phyloP scores from a whole-genome alignment of 441 rosid genomes.

The Croton laevigatus region DNA sequence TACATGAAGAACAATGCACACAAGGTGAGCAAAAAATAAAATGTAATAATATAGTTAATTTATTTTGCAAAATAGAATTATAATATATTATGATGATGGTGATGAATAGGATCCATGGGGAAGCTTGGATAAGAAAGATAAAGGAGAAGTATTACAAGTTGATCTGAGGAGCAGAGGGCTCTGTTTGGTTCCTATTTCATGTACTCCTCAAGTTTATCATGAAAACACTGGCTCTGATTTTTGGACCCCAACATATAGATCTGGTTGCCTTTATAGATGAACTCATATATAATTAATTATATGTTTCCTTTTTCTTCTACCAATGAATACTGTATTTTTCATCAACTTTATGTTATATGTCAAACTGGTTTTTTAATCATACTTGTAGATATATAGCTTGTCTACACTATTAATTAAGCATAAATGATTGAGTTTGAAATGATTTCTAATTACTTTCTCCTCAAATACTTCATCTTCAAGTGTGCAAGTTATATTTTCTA shows the following conservation, averaged over 20 bases:
- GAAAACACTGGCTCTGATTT: constrained; percentile 70
- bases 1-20: constrained; percentile 60
- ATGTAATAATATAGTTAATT: too few relatives aligned
- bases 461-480: too few relatives aligned
- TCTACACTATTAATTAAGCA: too few relatives aligned
- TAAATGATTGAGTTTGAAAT: too few relatives aligned
- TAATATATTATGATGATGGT: too few relatives aligned
- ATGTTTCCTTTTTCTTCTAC: not conserved
- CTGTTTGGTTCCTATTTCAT: constrained; percentile 73
- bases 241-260: constrained; percentile 75
- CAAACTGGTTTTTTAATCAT: too few relatives aligned
- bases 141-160: constrained; percentile 37
- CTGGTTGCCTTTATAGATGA: constrained; percentile 61
- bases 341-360: too few relatives aligned
- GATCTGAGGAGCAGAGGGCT: constrained; percentile 77
- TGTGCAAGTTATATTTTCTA: too few relatives aligned
- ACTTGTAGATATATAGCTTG: too few relatives aligned
- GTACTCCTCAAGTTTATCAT: constrained; percentile 54
- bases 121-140: constrained; percentile 56
- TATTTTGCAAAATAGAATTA: not conserved
- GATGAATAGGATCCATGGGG: constrained; percentile 64
- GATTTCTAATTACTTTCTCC: too few relatives aligned
- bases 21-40: constrained; percentile 32
- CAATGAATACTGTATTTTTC: too few relatives aligned
- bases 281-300: not conserved